Base-by-base conservation (phyloP, 768 basidiomycete genomes). In the Thelephora ganbajun region DNA sequence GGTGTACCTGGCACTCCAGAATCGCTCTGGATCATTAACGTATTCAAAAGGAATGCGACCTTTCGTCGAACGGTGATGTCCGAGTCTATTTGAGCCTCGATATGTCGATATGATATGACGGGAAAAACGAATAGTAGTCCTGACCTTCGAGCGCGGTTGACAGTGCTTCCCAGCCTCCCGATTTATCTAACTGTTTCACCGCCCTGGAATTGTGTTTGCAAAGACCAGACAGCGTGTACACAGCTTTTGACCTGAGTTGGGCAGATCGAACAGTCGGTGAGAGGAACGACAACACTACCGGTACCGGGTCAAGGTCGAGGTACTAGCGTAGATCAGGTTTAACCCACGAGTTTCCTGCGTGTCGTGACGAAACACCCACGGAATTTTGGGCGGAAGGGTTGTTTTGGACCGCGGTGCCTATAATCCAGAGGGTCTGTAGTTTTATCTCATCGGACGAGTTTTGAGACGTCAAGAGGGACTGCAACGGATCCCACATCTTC, bases 321-420 rank as follows among this genome's bases (percentile, higher is more conserved):
- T 81, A 83, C 82, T 86, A 46, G 26, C 26, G 26, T 9, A 9
- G 26, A 9, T 4, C 9, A 9, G 26, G 9, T 30, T 30, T 44
- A 35, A 45, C 39, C 23, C 14, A 47, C 30, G 19, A 44, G 18
- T 30, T 30, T 30, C 9, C 26, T 30, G 4, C 26, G 26, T 30
- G 9, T 14, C 33, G 22, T 3, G 41, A n/a, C 35, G 35, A 34
- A 20, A 12, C 3, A 70, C 78, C 52, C 56, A 88, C 86, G 3
- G 78, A 75, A 47, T 74, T 68, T 53, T 93, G 91, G 0, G 91
- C 87, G 7, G 78, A 67, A 0, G 89, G 87, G 52, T 93, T 94
- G 56, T 94, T 93, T 60, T 92, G 89, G 5, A 92, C 57, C 0
- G 91, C 88, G 0, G 91, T 94, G 5, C 91, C 91, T 20, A 87